Conservation (phyloP, 2,329 filamentous ascomycete genomes). For the Fusarium circinatum region DNA sequence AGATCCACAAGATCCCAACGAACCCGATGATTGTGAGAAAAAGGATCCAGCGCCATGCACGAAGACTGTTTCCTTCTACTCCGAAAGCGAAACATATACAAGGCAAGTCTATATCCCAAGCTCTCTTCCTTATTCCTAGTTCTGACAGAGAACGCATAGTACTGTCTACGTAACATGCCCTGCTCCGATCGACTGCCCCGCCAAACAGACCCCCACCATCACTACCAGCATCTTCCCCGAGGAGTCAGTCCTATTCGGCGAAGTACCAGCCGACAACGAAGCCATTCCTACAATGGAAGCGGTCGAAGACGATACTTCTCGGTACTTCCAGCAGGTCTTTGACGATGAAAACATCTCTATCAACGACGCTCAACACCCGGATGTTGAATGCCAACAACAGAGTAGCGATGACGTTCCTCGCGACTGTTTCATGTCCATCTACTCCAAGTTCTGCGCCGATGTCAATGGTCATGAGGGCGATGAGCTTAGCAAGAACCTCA, state of each 20-base stretch:
- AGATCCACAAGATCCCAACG: not conserved
- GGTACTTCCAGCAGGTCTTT: not conserved
- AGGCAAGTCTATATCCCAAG: not conserved
- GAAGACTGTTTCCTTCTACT: conserved; percentile 1
- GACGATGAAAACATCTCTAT: conserved; percentile 3
- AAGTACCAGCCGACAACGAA: not conserved
- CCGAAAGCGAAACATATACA: not conserved
- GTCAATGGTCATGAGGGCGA: not conserved
- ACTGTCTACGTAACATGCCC: conserved; percentile 3
- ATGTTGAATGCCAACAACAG: not conserved
- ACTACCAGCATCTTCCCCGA: not conserved
- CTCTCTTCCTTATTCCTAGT: too few species aligned
- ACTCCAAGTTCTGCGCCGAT: not conserved
- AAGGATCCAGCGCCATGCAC: not conserved
- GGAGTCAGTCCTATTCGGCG: not conserved
- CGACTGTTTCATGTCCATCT: not conserved
- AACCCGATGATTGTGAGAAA: not conserved
- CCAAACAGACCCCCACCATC: not conserved
- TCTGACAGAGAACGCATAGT: not conserved
- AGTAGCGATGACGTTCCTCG: not conserved
- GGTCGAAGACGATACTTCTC: not conserved
- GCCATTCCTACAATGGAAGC: not conserved
- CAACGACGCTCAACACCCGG: not conserved
- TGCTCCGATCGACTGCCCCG: not conserved
- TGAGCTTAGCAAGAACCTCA: not conserved